Percentiles rank a stretch among this genome's conserved stretches.
These are phyloP conservation scores for Ballota nigra DNA, from an alignment of 257 asterid genomes.

Conservation along the genomic window DNA sequence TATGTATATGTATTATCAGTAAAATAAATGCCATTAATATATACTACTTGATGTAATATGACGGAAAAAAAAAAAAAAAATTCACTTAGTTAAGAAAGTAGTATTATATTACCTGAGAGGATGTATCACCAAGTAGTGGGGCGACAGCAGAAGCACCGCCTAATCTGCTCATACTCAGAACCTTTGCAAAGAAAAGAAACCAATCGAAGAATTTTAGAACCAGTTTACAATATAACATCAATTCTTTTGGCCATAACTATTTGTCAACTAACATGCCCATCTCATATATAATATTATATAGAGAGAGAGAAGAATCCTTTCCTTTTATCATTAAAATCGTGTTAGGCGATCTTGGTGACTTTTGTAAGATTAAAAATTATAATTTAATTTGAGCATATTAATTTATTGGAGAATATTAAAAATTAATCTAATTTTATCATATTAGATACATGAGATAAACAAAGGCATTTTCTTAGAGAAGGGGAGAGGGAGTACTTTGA, in stretches of 20 bases:
- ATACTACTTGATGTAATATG: too few species aligned
- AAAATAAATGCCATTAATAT: too few species aligned
- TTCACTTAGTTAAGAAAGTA: too few species aligned
- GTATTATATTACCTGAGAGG: conserved; percentile 54
- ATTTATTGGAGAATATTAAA: neutral
- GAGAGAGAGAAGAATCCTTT: neutral
- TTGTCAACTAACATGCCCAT: neutral
- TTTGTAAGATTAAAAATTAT: neutral
- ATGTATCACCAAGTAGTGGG: conserved; percentile 60
- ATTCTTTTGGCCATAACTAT: neutral
- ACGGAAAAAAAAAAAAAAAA: too few species aligned
- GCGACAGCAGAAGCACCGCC: conserved; percentile 87
- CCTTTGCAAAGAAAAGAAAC: conserved; percentile 36
- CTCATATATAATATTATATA: too few species aligned
- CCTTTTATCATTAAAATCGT: neutral
- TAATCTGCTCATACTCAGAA: conserved; percentile 89
- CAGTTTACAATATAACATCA: neutral
- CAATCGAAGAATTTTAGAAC: neutral
- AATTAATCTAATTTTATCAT: too few species aligned
- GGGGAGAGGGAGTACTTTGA: conserved; percentile 54
- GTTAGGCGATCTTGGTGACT: neutral
- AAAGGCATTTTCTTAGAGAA: too few species aligned
- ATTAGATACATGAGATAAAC: too few species aligned
- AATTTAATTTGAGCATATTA: neutral
- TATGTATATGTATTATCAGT: too few species aligned